These are phyloP conservation scores for Cutaneotrichosporon sp. DNA, from an alignment of 1,284 basidiomycete genomes.

Conservation along the genomic window DNA sequence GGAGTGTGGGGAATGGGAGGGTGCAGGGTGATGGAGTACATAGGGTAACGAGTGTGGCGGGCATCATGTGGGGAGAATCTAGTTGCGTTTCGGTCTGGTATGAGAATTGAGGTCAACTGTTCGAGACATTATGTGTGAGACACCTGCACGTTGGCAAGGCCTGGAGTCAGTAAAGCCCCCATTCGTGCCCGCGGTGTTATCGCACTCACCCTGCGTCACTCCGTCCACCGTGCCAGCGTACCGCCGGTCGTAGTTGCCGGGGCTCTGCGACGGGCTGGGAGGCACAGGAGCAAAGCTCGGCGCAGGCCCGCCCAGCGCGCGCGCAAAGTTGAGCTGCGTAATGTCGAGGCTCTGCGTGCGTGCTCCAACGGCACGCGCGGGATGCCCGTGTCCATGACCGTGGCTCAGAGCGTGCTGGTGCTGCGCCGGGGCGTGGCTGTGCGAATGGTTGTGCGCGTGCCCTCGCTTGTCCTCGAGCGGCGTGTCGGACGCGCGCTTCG, in stretches of 20 bases:
- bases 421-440: slow-evolving; percentile 14
- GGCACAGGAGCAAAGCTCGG: slow-evolving; percentile 37
- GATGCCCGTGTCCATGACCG: slow-evolving; percentile 35
- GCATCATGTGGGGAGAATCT: slow-evolving; percentile 19
- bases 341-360: slow-evolving; percentile 55
- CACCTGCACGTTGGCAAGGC: slow-evolving; percentile 36
- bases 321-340: slow-evolving; percentile 49
- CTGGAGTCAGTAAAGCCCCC: slow-evolving; percentile 13
- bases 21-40: background rate
- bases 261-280: slow-evolving; percentile 25
- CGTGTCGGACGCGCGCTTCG: slow-evolving; percentile 80
- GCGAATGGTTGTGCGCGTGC: slow-evolving; percentile 18
- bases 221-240: slow-evolving; percentile 31
- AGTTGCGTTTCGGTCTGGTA: background rate
- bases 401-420: slow-evolving; percentile 23
- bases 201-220: slow-evolving; percentile 38
- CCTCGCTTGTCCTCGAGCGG: slow-evolving; percentile 70
- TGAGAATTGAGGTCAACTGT: background rate
- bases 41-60: slow-evolving; percentile 19
- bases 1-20: slow-evolving; percentile 2
- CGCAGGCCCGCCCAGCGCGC: slow-evolving; percentile 29
- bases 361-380: slow-evolving; percentile 40
- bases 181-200: too few species aligned
- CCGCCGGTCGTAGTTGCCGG: slow-evolving; percentile 12
- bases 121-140: slow-evolving; percentile 26